Conservation (phyloP, 2,329 filamentous ascomycete species). For the Annulohypoxylon truncatum region DNA sequence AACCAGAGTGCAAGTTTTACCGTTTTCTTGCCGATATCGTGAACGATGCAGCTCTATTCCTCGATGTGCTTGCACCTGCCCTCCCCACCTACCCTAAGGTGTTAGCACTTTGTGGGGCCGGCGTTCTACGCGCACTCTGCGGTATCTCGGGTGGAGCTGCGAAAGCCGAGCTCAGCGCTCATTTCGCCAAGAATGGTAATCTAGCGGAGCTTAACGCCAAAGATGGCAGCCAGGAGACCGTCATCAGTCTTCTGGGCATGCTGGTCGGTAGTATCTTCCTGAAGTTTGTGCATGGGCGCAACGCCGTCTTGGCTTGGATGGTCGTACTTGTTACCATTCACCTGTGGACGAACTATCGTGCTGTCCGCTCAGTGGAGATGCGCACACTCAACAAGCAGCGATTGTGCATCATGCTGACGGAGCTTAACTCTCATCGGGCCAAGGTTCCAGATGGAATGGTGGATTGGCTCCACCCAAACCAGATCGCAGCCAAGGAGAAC, state of each 20-base stretch:
- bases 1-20: conserved; percentile 92
- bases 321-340: conserved; percentile 79
- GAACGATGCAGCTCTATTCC: conserved; percentile 86
- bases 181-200: conserved; percentile 90
- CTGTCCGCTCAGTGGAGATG: conserved; percentile 87
- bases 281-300: conserved; percentile 75
- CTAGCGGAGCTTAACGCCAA: conserved; percentile 90
- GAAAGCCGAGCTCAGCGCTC: conserved; percentile 90
- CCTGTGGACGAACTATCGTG: conserved; percentile 85
- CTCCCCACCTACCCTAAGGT: conserved; percentile 68
- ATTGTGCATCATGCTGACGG: conserved; percentile 79
- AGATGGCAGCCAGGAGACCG: conserved; percentile 93
- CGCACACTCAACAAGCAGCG: conserved; percentile 86
- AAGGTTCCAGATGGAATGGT: not conserved
- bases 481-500: conserved; percentile 73
- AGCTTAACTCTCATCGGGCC: conserved; percentile 42
- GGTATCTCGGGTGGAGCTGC: conserved; percentile 90
- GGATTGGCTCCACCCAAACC: conserved; percentile 65
- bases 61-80: conserved; percentile 84
- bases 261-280: conserved; percentile 85
- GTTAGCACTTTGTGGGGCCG: conserved; percentile 61
- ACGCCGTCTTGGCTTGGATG: conserved; percentile 79
- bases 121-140: conserved; percentile 73
- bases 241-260: conserved; percentile 90
- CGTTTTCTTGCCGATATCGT: conserved; percentile 88